These are phyloP conservation scores for Themeda triandra DNA, from an alignment of 176 grass and related monocot genomes.

Conservation along the genomic window DNA sequence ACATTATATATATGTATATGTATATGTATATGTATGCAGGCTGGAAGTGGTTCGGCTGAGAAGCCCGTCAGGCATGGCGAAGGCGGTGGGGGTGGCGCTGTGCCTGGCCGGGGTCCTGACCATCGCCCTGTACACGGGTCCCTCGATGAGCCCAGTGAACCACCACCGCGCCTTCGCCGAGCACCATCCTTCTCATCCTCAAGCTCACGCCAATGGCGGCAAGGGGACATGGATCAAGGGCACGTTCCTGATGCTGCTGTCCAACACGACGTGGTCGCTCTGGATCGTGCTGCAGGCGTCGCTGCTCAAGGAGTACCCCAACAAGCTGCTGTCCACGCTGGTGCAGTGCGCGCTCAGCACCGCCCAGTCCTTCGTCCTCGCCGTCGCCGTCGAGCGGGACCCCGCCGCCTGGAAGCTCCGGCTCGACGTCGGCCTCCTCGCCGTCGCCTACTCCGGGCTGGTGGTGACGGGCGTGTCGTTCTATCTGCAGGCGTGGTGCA, in stretches of 20 bases:
- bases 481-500: slow-evolving; percentile 76
- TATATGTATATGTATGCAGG: slow-evolving; percentile 15
- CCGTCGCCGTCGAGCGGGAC: slow-evolving; percentile 47
- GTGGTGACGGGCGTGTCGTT: slow-evolving; percentile 49
- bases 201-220: background rate
- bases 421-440: slow-evolving; percentile 50
- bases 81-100: slow-evolving; percentile 41
- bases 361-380: slow-evolving; percentile 49
- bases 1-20: background rate
- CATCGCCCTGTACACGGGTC: slow-evolving; percentile 67
- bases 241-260: slow-evolving; percentile 45
- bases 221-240: slow-evolving; percentile 58
- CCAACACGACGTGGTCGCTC: slow-evolving; percentile 51
- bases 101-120: slow-evolving; percentile 49
- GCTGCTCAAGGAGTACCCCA: slow-evolving; percentile 70
- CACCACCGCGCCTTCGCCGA: slow-evolving; percentile 36
- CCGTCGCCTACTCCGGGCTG: slow-evolving; percentile 47
- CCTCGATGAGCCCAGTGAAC: slow-evolving; percentile 46
- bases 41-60: slow-evolving; percentile 48
- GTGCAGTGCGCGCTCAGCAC: slow-evolving; percentile 42
- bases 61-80: slow-evolving; percentile 36
- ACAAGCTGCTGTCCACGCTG: slow-evolving; percentile 64
- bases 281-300: slow-evolving; percentile 69
- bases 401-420: slow-evolving; percentile 52
- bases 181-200: too few species aligned